A percentile compares a stretch with the other conserved stretches of the same genome.
These are phyloP conservation scores for Fraxinus sp. DNA, from an alignment of 305 asterid species.

Conservation along the genomic window DNA sequence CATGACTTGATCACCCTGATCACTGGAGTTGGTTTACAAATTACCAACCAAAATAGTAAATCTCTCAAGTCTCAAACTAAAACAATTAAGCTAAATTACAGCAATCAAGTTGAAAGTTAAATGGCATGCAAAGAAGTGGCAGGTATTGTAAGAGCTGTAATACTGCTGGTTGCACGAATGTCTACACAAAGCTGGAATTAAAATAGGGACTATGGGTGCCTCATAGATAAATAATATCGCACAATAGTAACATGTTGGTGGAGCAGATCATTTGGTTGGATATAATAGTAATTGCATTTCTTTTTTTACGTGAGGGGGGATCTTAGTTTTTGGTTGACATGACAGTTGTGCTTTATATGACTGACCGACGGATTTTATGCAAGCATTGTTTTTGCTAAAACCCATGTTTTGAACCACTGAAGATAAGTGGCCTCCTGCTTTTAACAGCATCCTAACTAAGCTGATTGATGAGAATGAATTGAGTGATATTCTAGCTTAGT, in stretches of 20 bases:
- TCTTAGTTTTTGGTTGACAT: background rate
- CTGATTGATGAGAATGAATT: background rate
- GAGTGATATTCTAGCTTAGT: background rate
- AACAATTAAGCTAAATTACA: background rate
- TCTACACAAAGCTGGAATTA: background rate
- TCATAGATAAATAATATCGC: background rate
- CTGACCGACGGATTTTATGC: background rate
- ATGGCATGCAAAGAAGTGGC: background rate
- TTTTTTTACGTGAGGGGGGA: background rate
- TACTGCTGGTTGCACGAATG: background rate
- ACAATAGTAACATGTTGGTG: background rate
- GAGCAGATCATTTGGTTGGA: background rate
- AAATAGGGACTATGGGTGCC: background rate
- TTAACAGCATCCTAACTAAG: background rate
- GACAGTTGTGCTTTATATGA: background rate
- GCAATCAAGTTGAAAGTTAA: background rate
- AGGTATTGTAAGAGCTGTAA: background rate
- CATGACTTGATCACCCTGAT: background rate
- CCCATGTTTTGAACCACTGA: background rate
- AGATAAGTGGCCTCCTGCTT: background rate
- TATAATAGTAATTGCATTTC: background rate
- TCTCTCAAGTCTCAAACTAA: background rate
- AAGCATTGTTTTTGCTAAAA: background rate
- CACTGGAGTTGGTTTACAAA: background rate
- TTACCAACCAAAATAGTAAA: background rate